Evolutionary conservation across 2,329 filamentous ascomycete species (phyloP).

Genomic region (Fusarium praegraminearum): DNA sequence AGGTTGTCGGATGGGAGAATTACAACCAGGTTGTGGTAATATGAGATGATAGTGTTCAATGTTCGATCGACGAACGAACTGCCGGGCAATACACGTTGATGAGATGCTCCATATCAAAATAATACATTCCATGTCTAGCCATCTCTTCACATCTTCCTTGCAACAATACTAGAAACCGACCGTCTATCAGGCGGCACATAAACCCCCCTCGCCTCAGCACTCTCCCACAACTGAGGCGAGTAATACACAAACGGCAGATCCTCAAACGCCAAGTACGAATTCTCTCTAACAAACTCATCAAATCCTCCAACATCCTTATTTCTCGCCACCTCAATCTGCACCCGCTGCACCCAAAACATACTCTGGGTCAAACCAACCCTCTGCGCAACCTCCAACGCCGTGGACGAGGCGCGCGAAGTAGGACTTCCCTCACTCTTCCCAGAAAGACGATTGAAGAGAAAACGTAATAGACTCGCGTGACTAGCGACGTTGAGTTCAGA

Average conservation of each 20-base stretch:
- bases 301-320: conserved; percentile 8
- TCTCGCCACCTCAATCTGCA: conserved; percentile 32
- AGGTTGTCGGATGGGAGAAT: neutral
- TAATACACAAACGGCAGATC: conserved; percentile 48
- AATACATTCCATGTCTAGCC: neutral
- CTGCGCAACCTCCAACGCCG: conserved; percentile 34
- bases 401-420: conserved; percentile 19
- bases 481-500: conserved; percentile 31
- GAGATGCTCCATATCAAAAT: neutral
- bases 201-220: conserved; percentile 41
- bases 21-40: neutral
- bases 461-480: conserved; percentile 36
- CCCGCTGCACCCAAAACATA: conserved; percentile 49
- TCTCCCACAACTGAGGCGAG: conserved; percentile 47
- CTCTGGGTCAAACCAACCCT: conserved; percentile 41
- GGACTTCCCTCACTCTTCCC: neutral
- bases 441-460: conserved; percentile 16
- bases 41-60: too few species aligned
- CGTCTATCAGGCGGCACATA: conserved; percentile 46
- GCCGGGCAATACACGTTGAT: too few species aligned
- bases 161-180: conserved; percentile 32
- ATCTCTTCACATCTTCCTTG: neutral
- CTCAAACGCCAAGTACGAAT: conserved; percentile 44
- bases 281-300: conserved; percentile 38
- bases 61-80: neutral